Percentiles rank a stretch among this genome's conserved stretches.
Conservation (phyloP, 106 monocot genomes). For the Amphibolis antarctica region DNA sequence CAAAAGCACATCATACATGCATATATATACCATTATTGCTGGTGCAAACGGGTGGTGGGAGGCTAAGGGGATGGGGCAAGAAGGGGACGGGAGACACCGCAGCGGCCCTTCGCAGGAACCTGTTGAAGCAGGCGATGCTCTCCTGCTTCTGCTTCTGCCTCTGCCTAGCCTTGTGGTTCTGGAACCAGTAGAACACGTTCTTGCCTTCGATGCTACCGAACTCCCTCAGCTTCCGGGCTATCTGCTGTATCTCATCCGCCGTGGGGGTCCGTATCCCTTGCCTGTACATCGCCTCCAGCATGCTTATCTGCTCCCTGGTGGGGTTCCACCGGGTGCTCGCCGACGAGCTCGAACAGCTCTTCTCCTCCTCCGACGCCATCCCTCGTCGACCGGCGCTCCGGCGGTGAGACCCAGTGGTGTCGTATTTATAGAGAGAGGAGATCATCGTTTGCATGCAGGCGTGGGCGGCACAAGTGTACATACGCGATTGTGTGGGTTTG, state of each 20-base stretch:
- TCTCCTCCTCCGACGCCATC: constrained; percentile 2
- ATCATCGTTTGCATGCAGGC: constrained; percentile 4
- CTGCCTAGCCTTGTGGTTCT: constrained; percentile 91
- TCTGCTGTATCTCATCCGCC: constrained; percentile 86
- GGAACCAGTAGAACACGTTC: constrained; percentile 99
- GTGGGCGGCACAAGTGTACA: neutral
- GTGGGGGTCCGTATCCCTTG: constrained; percentile 72
- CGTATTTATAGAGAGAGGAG: constrained; percentile 1
- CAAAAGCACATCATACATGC: neutral
- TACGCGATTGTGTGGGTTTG: neutral
- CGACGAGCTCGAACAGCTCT: constrained; percentile 1
- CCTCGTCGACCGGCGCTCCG: neutral
- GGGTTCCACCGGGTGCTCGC: constrained; percentile 54
- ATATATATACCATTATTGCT: neutral
- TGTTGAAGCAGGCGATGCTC: constrained; percentile 43
- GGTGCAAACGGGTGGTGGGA: neutral
- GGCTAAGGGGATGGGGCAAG: neutral
- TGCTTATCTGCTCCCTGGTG: constrained; percentile 69
- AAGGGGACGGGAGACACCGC: neutral
- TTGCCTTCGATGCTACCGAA: constrained; percentile 75
- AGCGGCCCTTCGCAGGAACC: constrained; percentile 23
- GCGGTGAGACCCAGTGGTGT: neutral
- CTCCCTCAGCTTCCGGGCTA: constrained; percentile 49
- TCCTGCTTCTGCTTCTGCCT: constrained; percentile 81
- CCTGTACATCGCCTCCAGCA: constrained; percentile 60